Base-by-base conservation (phyloP, 352 stramenopile genomes). In the Phytopythium litorale region DNA sequence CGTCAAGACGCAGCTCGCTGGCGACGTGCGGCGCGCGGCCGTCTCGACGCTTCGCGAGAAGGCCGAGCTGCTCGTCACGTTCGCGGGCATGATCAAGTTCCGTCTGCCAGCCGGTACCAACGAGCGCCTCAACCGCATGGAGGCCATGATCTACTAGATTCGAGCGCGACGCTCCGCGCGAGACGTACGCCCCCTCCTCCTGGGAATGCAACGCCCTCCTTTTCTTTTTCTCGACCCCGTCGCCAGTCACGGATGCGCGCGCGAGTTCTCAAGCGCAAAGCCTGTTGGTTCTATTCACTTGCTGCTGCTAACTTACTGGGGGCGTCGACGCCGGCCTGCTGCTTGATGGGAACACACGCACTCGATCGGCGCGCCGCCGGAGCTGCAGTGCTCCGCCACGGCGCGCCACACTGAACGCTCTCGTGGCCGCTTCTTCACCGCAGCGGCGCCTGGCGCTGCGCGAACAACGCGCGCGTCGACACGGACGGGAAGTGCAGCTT, bases 41-140 rank as follows among this genome's bases (percentile, higher is more conserved):
- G 64, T 92, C 52, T 63, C 69, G 51, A 56, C 79, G 60, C 58
- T 96, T 60, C 83, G 84, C 19, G 71, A 79, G 40, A 92, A 93
- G 66, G 84, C 85, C n/a, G 82, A 92, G 64, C 67, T 91, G 16
- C 70, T 94, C 33, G 87, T 96, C 57, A 92, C 84, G 43, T 96
- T 96, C 56, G 81, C 87, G 4, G 87, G 87, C 23, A 94, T 96
- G 87, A 88, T 96, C 73, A 96, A 94, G 72, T 91, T 92, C 67
- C 87, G 87, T 37, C 64, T 94, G 46, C 87, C 87, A 7, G 72
- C 84, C 11, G 87, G 85, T 40, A 92, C 84, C 16, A 92, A 92
- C 64, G 87, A 94, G 63, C 81, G 85, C 32, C 66, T 96, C 43
- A 91, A 92, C 69, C 87, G 85, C 64, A 89, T 96, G 82, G 87